Percentiles rank a stretch among this genome's conserved stretches.
Conservation (phyloP, 1,284 basidiomycete genomes). For the Papiliotrema nemorosa region DNA sequence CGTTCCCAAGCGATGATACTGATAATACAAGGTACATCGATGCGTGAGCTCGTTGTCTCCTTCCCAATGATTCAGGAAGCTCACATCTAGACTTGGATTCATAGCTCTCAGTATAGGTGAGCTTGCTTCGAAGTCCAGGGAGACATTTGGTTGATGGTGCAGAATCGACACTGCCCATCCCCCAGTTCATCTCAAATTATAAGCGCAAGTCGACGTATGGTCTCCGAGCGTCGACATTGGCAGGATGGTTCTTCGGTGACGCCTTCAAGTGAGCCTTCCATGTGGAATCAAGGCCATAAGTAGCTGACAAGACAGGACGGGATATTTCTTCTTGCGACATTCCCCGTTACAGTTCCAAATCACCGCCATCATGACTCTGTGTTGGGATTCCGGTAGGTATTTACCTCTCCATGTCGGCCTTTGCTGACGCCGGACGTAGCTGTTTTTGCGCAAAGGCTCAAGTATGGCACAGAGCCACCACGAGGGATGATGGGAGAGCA, state of each 20-base stretch:
- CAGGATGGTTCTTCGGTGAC: constrained; percentile 51
- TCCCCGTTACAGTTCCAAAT: constrained; percentile 53
- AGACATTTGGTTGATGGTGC: too few relatives aligned
- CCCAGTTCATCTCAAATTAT: constrained; percentile 54
- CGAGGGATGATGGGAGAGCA: constrained; percentile 5
- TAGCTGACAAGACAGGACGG: constrained; percentile 27
- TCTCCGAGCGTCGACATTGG: constrained; percentile 51
- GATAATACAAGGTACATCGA: constrained; percentile 38
- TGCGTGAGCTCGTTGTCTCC: constrained; percentile 34
- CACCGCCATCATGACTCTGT: constrained; percentile 46
- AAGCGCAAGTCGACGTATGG: constrained; percentile 52
- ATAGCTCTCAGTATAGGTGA: constrained; percentile 52
- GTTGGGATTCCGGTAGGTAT: constrained; percentile 44
- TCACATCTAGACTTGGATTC: constrained; percentile 48
- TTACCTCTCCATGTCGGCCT: background rate
- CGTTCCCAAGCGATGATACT: background rate
- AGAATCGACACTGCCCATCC: constrained; percentile 55
- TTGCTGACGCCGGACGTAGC: constrained; percentile 14
- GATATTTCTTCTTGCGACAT: constrained; percentile 51
- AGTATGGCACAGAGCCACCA: constrained; percentile 38
- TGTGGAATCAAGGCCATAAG: background rate
- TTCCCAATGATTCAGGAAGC: constrained; percentile 14
- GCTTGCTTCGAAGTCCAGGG: too few relatives aligned
- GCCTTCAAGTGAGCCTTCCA: constrained; percentile 42
- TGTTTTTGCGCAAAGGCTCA: constrained; percentile 36